These are phyloP conservation scores for Fusarium papillatum DNA, from an alignment of 2,329 filamentous ascomycete genomes.

Conservation along the genomic window DNA sequence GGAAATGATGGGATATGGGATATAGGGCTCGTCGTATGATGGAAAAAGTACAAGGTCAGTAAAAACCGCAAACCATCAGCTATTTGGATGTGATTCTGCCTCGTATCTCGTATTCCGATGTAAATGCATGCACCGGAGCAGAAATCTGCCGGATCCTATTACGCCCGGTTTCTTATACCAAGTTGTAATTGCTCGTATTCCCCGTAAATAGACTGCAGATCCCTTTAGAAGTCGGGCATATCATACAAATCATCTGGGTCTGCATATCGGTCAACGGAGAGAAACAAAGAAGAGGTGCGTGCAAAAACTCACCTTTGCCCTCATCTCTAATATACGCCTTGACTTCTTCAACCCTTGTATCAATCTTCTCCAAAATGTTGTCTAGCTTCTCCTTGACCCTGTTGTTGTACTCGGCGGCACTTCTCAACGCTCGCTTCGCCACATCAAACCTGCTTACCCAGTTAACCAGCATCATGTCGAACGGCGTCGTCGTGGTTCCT, in stretches of 20 bases:
- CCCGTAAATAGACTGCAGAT: not conserved
- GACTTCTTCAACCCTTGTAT: constrained; percentile 61
- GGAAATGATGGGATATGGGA: not conserved
- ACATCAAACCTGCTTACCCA: constrained; percentile 71
- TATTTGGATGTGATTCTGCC: not conserved
- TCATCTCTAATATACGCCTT: constrained; percentile 65
- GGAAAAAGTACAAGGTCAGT: not conserved
- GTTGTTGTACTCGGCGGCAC: constrained; percentile 61
- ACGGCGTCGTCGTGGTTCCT: constrained; percentile 76
- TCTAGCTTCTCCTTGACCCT: constrained; percentile 60
- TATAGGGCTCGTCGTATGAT: not conserved
- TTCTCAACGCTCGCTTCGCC: constrained; percentile 65
- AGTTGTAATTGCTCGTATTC: not conserved
- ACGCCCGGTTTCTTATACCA: not conserved
- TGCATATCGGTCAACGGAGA: constrained; percentile 11
- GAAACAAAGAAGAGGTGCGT: accelerated
- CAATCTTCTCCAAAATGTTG: constrained; percentile 61
- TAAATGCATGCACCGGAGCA: not conserved
- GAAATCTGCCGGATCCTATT: not conserved
- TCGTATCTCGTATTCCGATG: not conserved
- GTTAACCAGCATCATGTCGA: constrained; percentile 79
- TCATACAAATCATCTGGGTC: constrained; percentile 40
- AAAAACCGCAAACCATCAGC: not conserved
- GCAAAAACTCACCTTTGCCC: constrained; percentile 59
- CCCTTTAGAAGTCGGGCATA: constrained; percentile 32